Base-by-base conservation (phyloP, 2,329 filamentous ascomycete genomes). In the Colletotrichum camelliae region DNA sequence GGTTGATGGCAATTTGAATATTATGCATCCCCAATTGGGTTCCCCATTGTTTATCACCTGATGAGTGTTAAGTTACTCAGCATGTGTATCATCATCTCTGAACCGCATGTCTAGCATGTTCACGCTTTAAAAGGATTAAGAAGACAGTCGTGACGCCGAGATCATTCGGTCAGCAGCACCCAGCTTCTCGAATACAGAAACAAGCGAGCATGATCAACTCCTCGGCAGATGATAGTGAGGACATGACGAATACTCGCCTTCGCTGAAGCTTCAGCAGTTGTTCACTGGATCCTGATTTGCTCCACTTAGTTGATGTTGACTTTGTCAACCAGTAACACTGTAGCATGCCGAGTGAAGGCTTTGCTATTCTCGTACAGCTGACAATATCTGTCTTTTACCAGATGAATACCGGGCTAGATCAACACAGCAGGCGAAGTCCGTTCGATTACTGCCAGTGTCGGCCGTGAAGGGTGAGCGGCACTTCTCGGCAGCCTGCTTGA, bases 401-500 rank as follows among this genome's bases (percentile, higher is more conserved):
- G 1, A 1, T 48, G 43, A 4, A 2, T 9, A 48, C 10, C 3
- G 10, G 9, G n/a, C 5, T 3, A 48, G 39, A 1, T 10, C 10
- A 21, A 21, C 1, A 21, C 43, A 48, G 1, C 18, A n/a, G 18
- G 10, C 10, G n/a, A n/a, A 21, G n/a, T 48, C 3, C 9, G 5
- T 2, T 21, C n/a, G 18, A 21, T 48, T 21, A 18, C 0, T 21
- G 3, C 5, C n/a, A 7, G 10, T 13, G 5, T 4, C 18, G 10
- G 39, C 18, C 6, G 8, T n/a, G 3, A 43, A 2, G 9, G 29
- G 29, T 31, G 0, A 43, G 39, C 18, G 9, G 4, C 2, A n/a
- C 39, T 2, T n/a, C 18, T 1, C 39, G 0, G 0, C 5, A 48
- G 39, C 39, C 10, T 4, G 0, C 5, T n/a, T 4, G 1, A 18